These are phyloP conservation scores for Fusarium papillatum DNA, from an alignment of 2,329 filamentous ascomycete species.

Conservation along the genomic window DNA sequence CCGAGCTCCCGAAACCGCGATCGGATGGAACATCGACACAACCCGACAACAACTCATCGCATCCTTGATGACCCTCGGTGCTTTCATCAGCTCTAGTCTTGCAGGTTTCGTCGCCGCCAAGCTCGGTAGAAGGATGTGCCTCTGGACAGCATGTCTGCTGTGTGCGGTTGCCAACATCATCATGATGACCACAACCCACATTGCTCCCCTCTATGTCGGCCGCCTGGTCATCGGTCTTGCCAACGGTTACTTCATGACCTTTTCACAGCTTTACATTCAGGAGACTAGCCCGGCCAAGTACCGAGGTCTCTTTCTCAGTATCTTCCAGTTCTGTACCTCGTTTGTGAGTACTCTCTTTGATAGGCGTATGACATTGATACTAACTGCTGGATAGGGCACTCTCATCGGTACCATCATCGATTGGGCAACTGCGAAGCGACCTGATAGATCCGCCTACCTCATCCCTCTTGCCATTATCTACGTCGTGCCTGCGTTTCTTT, in stretches of 20 bases:
- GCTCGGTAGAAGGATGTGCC: constrained; percentile 32
- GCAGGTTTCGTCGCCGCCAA: constrained; percentile 33
- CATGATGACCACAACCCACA: constrained; percentile 40
- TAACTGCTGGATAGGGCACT: constrained; percentile 21
- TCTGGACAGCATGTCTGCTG: constrained; percentile 36
- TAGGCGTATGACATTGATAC: neutral
- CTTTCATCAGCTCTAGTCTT: constrained; percentile 40
- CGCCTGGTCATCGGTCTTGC: constrained; percentile 37
- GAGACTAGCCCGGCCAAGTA: constrained; percentile 40
- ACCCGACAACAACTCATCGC: constrained; percentile 40
- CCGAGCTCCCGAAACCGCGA: constrained; percentile 33
- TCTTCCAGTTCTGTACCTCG: constrained; percentile 37
- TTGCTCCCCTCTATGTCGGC: constrained; percentile 31
- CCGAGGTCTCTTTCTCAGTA: constrained; percentile 36
- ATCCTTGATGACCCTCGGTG: constrained; percentile 39
- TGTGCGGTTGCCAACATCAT: constrained; percentile 37
- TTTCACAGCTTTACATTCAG: constrained; percentile 40
- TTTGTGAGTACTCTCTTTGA: constrained; percentile 23
- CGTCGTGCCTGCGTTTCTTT: constrained; percentile 27
- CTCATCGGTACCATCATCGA: constrained; percentile 39
- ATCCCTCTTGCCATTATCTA: constrained; percentile 40
- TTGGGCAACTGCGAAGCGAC: constrained; percentile 36
- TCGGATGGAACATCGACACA: constrained; percentile 41
- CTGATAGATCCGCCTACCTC: constrained; percentile 36
- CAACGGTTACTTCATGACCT: constrained; percentile 42